Conservation (phyloP, 345 rosid genomes). For the Raphanus sativus region DNA sequence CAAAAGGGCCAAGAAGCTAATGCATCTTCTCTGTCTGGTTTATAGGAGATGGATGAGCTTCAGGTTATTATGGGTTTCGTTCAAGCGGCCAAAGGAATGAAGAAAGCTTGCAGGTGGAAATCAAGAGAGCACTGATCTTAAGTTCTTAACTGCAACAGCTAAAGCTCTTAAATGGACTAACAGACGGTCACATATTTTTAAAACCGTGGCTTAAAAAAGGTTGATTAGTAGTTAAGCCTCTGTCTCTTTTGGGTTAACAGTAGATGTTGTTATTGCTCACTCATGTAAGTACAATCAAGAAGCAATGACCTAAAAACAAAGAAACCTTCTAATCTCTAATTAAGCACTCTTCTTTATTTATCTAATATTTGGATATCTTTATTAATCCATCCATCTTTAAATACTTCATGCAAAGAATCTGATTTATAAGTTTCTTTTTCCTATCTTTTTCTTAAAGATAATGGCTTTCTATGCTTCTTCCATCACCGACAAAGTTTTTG, state of each 20-base stretch:
- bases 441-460: too few species aligned
- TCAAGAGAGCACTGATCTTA: conserved; percentile 15
- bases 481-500: conserved; percentile 26
- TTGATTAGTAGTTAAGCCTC: background rate
- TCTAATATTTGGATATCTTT: background rate
- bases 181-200: background rate
- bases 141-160: conserved; percentile 18
- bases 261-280: conserved; percentile 8
- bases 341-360: background rate
- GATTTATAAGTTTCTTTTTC: too few species aligned
- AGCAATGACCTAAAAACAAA: conserved; percentile 18
- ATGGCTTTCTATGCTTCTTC: conserved; percentile 14
- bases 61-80: conserved; percentile 94
- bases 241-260: conserved; percentile 13
- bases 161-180: conserved; percentile 35
- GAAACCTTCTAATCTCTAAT: conserved; percentile 4
- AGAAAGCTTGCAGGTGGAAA: conserved; percentile 56
- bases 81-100: conserved; percentile 81
- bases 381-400: background rate
- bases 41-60: conserved; percentile 90
- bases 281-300: conserved; percentile 19
- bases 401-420: background rate
- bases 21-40: background rate
- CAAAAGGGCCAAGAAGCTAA: background rate
- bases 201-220: background rate